Base-by-base conservation (phyloP, 2,329 filamentous ascomycete species). In the Trichophyton rubrum region DNA sequence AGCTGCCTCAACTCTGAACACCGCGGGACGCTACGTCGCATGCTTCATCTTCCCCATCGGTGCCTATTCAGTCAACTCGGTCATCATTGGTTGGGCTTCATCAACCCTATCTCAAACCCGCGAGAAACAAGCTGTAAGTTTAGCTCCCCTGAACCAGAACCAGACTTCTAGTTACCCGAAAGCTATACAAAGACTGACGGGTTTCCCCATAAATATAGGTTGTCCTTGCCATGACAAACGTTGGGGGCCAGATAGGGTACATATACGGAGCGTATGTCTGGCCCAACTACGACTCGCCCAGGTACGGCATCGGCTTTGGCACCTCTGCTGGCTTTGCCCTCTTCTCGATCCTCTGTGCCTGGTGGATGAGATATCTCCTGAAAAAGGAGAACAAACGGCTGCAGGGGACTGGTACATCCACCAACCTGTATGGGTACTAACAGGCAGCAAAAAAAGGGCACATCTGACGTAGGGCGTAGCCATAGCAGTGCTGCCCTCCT, bases 21-120 rank as follows among this genome's bases (percentile, higher is more conserved):
- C 68, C 0, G 68, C 69, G 1, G 66, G 66, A 15, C 66, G 71
- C 20, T 72, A 71, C 60, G 64, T 71, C 41, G 67, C 70, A 13
- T 67, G 67, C 49, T 67, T 71, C 58, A 67, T 72, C 49, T 68
- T 73, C 62, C 66, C 71, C 30, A 67, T 71, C 5, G 69, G 69
- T 5, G 69, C 68, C 3, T 70, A 71, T 59, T 68, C 69, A 0
- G 69, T 70, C 22, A 76, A 77, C 60, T 74, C 73, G 8, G 68
- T 76, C 22, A 74, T 75, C 8, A 69, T 77, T 1, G 72, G 72
- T 15, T 78, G 75, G 75, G 73, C 73, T 1, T 73, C 73, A 1
- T 70, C 71, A 1, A 75, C 73, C 0, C 67, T 75, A 6, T 74
- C 72, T 2, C 72, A 76, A 55, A 76, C 75, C 0, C 66, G 71